Base-by-base conservation (phyloP, 768 basidiomycete species). In the Filobasidium wieringae region DNA sequence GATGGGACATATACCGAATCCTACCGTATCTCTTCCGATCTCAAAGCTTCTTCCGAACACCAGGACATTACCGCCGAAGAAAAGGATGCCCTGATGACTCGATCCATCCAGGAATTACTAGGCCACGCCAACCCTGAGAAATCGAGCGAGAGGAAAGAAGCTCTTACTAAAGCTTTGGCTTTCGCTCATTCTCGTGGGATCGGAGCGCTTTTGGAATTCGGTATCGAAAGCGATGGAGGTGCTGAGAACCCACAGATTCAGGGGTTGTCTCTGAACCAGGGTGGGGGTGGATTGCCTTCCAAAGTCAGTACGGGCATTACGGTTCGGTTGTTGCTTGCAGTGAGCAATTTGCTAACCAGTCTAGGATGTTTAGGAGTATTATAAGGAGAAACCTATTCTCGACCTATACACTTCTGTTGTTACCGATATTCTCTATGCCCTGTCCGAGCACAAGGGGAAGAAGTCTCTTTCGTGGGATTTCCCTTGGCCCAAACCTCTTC, bases 101-200 rank as follows among this genome's bases (percentile, higher is more conserved):
- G 43, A 2, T 17, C 15, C 19, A 4, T 22, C 22, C 43, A 47
- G 29, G 22, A 47, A 14, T 12, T 26, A 22, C 24, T 47, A 6
- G 43, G 24, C 4, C 19, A 47, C 14, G 19, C 22, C 7, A 27
- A 24, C 43, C 11, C 43, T 12, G 14, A 11, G 14, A 47, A 14
- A 27, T 26, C 43, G 4, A 47, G 15, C 43, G 22, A 47, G 30
- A 57, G 63, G 45, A 62, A 61, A 29, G 51, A 57, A 5, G 84
- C 85, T 24, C 71, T 95, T 61, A 95, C 92, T 2, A 83, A 85
- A 39, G 84, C 88, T 0, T 71, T 95, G 43, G 83, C 88, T 7
- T 95, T 81, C 71, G 77, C 93, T 53, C 91, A 96, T 70, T 88
- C 92, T 24, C 79, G 82, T 76, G 88, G 84, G 41, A 80, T 93